Conservation (phyloP, 2,329 filamentous ascomycete species). For the Colletotrichum sp. region DNA sequence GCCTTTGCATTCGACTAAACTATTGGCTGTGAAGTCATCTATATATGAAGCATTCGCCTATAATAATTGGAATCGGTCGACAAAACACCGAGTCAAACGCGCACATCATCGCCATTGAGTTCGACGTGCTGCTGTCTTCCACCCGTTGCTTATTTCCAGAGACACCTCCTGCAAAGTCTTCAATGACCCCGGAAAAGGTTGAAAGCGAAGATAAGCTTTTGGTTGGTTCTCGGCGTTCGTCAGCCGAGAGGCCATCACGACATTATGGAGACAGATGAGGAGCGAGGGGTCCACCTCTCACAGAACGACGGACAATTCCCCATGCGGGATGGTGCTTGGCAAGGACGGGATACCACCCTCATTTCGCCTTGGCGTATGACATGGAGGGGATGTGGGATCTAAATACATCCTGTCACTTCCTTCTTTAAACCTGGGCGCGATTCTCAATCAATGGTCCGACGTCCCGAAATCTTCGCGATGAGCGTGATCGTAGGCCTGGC, state of each 20-base stretch:
- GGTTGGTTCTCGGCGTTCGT: background rate
- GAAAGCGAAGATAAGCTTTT: background rate
- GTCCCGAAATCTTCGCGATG: background rate
- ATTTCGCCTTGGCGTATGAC: background rate
- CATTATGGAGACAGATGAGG: background rate
- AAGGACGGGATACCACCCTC: background rate
- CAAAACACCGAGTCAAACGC: background rate
- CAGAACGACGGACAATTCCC: background rate
- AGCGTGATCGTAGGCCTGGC: background rate
- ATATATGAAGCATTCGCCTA: background rate
- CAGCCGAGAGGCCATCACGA: background rate
- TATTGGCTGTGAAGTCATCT: background rate
- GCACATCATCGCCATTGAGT: background rate
- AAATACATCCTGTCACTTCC: rapidly evolving
- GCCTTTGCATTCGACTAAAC: background rate
- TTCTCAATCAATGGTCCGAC: background rate
- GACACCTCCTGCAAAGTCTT: background rate
- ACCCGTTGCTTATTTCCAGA: background rate
- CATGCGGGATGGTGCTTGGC: background rate
- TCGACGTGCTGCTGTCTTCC: background rate
- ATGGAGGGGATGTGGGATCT: background rate
- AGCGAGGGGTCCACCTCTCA: background rate
- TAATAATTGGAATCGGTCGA: background rate
- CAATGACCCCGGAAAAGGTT: background rate
- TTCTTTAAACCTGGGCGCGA: background rate